These are phyloP conservation scores for Geosmithia morbida DNA, from an alignment of 2,329 filamentous ascomycete species.

Conservation along the genomic window DNA sequence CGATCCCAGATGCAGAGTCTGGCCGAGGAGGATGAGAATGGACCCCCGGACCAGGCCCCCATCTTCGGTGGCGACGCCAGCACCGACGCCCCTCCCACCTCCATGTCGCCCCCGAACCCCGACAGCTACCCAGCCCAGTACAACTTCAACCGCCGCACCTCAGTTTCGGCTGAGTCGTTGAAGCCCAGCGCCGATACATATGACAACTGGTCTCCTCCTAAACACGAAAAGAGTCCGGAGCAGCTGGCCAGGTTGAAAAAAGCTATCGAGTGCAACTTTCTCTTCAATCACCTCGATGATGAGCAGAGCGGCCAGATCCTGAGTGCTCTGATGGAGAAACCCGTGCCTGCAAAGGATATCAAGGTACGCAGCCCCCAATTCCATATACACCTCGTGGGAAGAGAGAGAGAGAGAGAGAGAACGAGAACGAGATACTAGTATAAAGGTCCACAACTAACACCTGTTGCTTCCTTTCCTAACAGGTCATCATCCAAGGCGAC, in stretches of 20 bases:
- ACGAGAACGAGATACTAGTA: background rate
- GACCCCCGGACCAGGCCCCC: constrained; percentile 31
- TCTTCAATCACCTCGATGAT: constrained; percentile 90
- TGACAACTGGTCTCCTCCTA: constrained; percentile 82
- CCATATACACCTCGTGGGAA: background rate
- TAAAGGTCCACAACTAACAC: constrained; percentile 9
- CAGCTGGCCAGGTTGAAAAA: constrained; percentile 66
- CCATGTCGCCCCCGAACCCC: constrained; percentile 35
- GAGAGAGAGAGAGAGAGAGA: background rate
- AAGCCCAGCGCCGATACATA: constrained; percentile 74
- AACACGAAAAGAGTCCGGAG: constrained; percentile 68
- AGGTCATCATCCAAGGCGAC: constrained; percentile 93
- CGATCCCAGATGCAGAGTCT: constrained; percentile 37
- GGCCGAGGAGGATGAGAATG: constrained; percentile 70
- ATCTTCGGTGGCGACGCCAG: constrained; percentile 38
- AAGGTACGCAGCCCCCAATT: constrained; percentile 29
- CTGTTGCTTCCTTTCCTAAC: constrained; percentile 9
- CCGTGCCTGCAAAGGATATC: constrained; percentile 79
- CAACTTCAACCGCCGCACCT: constrained; percentile 84
- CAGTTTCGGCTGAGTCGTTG: constrained; percentile 90
- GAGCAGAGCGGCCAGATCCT: constrained; percentile 81
- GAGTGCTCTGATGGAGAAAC: constrained; percentile 84
- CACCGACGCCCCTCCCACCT: constrained; percentile 28
- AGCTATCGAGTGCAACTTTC: constrained; percentile 79
- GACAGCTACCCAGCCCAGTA: constrained; percentile 82